Percentiles rank a stretch among this genome's conserved stretches.
Evolutionary conservation across 495 filamentous ascomycete genomes (phyloP).

Genomic region (Penicillium diatomitis): DNA sequence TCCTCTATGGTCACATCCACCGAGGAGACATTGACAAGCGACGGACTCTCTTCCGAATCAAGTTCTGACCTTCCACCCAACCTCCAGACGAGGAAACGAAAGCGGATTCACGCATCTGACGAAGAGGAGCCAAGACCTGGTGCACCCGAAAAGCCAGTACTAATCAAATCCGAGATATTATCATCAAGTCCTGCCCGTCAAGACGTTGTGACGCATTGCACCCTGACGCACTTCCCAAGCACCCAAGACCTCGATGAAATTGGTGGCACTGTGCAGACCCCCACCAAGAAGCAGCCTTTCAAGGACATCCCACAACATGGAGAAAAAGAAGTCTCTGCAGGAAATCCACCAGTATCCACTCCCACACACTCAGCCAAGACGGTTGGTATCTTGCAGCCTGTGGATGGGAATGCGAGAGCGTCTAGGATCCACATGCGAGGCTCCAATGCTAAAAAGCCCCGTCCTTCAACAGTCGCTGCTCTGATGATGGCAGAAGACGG

Average conservation of each 20-base stretch:
- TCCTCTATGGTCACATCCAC: constrained; percentile 4
- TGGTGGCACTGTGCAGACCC: constrained; percentile 52
- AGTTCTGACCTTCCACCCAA: constrained; percentile 38
- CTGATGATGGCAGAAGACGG: constrained; percentile 36
- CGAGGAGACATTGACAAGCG: constrained; percentile 8
- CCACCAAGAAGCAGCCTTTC: constrained; percentile 42
- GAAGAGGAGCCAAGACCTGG: neutral
- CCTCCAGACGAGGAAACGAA: constrained; percentile 14
- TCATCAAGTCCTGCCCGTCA: constrained; percentile 32
- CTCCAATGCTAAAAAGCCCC: constrained; percentile 4
- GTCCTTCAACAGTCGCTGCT: constrained; percentile 12
- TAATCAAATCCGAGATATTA: constrained; percentile 24
- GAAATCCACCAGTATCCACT: neutral
- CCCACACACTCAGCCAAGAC: neutral
- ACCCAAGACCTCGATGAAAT: constrained; percentile 73
- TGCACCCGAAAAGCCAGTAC: constrained; percentile 10
- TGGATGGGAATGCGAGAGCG: constrained; percentile 14
- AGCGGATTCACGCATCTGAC: constrained; percentile 4
- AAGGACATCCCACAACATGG: constrained; percentile 1
- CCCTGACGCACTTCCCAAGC: constrained; percentile 10
- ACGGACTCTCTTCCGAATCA: neutral
- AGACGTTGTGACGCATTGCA: neutral
- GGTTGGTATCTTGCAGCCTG: constrained; percentile 12
- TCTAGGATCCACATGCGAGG: neutral
- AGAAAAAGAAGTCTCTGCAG: too few relatives aligned